A percentile compares a stretch with the other conserved stretches of the same genome.
Evolutionary conservation across 345 rosid species (phyloP).

Genomic region (Eucalyptus decipiens): DNA sequence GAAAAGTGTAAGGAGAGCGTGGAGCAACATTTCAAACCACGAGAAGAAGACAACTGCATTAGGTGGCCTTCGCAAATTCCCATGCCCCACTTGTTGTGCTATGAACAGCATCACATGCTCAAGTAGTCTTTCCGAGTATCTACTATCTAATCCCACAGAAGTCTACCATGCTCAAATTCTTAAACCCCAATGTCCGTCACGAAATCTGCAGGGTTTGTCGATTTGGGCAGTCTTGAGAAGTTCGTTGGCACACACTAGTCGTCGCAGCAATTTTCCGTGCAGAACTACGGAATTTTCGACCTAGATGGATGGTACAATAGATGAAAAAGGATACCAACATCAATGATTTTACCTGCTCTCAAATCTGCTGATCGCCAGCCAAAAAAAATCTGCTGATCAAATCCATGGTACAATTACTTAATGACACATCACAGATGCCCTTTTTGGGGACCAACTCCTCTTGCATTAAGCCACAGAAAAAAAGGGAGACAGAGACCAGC

Average conservation of each 20-base stretch:
- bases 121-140: background rate
- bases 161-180: background rate
- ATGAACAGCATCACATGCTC: background rate
- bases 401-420: background rate
- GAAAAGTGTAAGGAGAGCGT: background rate
- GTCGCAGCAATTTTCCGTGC: background rate
- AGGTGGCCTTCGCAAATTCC: background rate
- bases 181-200: background rate
- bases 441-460: background rate
- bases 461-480: background rate
- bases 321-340: background rate
- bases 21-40: background rate
- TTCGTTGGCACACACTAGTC: rapidly evolving
- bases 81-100: background rate
- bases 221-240: background rate
- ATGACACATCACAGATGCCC: background rate
- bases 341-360: background rate
- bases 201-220: background rate
- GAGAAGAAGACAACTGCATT: background rate
- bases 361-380: background rate
- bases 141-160: background rate
- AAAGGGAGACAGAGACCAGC: background rate
- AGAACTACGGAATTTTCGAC: background rate
- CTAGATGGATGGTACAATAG: background rate
- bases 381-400: background rate